These are phyloP conservation scores for Annulohypoxylon stygium DNA, from an alignment of 495 filamentous ascomycete species.

Conservation along the genomic window DNA sequence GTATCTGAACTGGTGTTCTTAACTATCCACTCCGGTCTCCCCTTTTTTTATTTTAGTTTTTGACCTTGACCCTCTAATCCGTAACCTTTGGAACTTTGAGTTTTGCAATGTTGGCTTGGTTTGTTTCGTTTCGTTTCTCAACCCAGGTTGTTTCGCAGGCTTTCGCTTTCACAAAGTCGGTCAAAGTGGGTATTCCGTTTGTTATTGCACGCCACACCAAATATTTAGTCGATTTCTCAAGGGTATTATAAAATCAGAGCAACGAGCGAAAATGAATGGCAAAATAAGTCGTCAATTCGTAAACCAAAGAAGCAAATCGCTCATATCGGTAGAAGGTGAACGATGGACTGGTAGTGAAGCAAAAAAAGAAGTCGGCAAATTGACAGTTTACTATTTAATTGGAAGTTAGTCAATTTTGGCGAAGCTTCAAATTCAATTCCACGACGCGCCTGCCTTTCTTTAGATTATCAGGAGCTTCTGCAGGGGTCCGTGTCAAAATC, in stretches of 20 bases:
- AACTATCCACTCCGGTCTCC: constrained; percentile 38
- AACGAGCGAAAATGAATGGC: constrained; percentile 8
- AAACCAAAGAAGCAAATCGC: constrained; percentile 35
- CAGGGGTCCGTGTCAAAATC: constrained; percentile 43
- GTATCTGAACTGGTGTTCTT: constrained; percentile 30
- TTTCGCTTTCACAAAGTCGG: not conserved
- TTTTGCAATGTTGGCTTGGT: not conserved
- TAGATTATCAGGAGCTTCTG: constrained; percentile 48
- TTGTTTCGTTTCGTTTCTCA: not conserved
- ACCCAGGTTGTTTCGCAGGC: constrained; percentile 5
- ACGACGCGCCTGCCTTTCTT: constrained; percentile 48
- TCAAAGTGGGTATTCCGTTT: constrained; percentile 36
- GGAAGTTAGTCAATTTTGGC: constrained; percentile 19
- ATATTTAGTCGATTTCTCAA: not conserved
- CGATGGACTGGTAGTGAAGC: not conserved
- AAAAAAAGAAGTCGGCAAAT: constrained; percentile 12
- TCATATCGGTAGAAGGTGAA: not conserved
- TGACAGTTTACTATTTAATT: not conserved
- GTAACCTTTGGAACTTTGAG: not conserved
- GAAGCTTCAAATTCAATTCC: constrained; percentile 43
- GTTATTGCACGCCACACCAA: constrained; percentile 3
- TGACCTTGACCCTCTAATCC: constrained; percentile 32
- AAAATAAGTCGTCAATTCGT: constrained; percentile 35
- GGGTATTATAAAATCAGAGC: constrained; percentile 31
- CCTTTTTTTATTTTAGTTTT: constrained; percentile 14